Conservation (phyloP, 1,284 basidiomycete species). For the Pseudozyma sp. region DNA sequence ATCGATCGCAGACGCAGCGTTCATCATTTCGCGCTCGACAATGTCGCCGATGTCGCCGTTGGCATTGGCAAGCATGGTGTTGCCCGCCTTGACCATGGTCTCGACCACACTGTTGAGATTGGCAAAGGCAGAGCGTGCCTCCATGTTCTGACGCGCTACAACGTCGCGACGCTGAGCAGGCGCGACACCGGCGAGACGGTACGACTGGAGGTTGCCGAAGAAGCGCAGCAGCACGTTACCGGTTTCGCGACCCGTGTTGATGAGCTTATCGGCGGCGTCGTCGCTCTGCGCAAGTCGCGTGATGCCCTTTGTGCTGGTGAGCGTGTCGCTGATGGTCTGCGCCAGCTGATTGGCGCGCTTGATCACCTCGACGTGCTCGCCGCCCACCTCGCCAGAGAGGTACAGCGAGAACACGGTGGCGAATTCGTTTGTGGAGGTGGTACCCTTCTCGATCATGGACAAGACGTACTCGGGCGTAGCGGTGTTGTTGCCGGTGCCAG, state of each 20-base stretch:
- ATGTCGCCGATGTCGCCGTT: constrained; percentile 96
- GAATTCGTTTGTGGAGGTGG: constrained; percentile 94
- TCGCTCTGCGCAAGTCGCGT: constrained; percentile 90
- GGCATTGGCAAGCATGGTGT: constrained; percentile 78
- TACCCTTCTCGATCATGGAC: constrained; percentile 97
- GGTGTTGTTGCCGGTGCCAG: constrained; percentile 90
- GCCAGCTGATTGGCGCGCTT: constrained; percentile 96
- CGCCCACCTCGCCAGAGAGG: constrained; percentile 86
- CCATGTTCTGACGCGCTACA: constrained; percentile 88
- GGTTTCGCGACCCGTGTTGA: constrained; percentile 83
- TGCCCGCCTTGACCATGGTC: constrained; percentile 85
- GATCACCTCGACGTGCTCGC: constrained; percentile 97
- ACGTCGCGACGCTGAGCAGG: constrained; percentile 83
- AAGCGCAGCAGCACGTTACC: constrained; percentile 90
- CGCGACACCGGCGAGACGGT: constrained; percentile 76
- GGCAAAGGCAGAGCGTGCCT: constrained; percentile 81
- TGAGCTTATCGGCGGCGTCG: constrained; percentile 89
- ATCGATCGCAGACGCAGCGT: constrained; percentile 93
- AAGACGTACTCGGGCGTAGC: constrained; percentile 97
- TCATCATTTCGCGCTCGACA: constrained; percentile 95
- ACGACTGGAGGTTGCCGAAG: constrained; percentile 95
- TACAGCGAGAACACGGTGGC: constrained; percentile 93
- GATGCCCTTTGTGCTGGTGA: constrained; percentile 93
- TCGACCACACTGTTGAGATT: constrained; percentile 90
- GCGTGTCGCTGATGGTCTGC: constrained; percentile 89